Percentiles rank a stretch among this genome's conserved stretches.
These are phyloP conservation scores for Handroanthus guayacan DNA, from an alignment of 257 asterid species.

Conservation along the genomic window DNA sequence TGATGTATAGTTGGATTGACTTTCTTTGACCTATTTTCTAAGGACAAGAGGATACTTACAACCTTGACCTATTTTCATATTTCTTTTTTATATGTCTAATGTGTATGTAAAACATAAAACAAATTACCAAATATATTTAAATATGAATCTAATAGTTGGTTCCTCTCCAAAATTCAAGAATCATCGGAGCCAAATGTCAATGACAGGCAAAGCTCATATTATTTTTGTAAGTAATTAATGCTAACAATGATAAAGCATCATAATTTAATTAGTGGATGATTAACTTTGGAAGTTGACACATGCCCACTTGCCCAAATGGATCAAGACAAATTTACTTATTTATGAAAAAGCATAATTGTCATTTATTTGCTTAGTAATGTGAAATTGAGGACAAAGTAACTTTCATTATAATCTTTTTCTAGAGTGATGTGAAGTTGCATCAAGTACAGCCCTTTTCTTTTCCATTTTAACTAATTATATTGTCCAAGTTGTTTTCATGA, in stretches of 20 bases:
- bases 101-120: no score
- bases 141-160: not conserved
- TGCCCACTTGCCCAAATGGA: constrained; percentile 33
- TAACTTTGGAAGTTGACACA: constrained; percentile 22
- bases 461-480: no score
- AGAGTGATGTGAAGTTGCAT: no score
- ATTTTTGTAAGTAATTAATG: not conserved
- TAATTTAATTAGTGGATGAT: constrained; percentile 5
- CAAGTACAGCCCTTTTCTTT: no score
- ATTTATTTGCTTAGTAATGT: not conserved
- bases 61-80: no score
- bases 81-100: no score
- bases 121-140: not conserved
- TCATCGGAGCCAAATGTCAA: constrained; percentile 11
- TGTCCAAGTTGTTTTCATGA: no score
- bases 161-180: constrained; percentile 15
- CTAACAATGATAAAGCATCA: constrained; percentile 13
- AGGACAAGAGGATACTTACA: no score
- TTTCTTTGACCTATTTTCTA: no score
- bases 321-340: not conserved
- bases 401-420: no score
- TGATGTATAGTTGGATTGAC: no score
- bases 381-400: not conserved
- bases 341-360: not conserved
- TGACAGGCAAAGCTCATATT: constrained; percentile 17